Conservation (phyloP, 2,329 filamentous ascomycete genomes). For the Zelopaecilomyces penicillatus region DNA sequence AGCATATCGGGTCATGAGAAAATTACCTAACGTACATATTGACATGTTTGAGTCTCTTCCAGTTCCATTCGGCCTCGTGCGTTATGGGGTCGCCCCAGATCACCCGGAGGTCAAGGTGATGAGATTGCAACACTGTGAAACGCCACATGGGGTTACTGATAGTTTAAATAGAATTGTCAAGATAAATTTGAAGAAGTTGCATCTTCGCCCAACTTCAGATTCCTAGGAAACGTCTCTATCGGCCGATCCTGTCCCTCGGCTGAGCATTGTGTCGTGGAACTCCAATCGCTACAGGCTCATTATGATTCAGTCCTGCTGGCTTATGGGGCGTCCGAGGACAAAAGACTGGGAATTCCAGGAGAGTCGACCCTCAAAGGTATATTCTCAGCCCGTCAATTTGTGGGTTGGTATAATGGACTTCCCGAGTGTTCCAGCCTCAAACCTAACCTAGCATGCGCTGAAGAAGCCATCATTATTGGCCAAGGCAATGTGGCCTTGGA, state of each 20-base stretch:
- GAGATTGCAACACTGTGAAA: too few species aligned
- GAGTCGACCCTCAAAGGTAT: conserved; percentile 66
- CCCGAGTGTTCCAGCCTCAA: conserved; percentile 67
- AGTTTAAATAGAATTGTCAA: conserved; percentile 62
- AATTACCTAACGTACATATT: conserved; percentile 61
- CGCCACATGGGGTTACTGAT: background rate
- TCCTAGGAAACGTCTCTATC: conserved; percentile 81
- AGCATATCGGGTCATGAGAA: conserved; percentile 73
- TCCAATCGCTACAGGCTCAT: conserved; percentile 63
- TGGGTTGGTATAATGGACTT: conserved; percentile 97
- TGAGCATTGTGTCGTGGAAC: conserved; percentile 46
- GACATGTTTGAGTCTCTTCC: conserved; percentile 97
- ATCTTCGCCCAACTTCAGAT: conserved; percentile 71
- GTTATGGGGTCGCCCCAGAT: conserved; percentile 95
- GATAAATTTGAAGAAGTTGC: conserved; percentile 90
- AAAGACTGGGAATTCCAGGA: conserved; percentile 67
- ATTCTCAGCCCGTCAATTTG: conserved; percentile 84
- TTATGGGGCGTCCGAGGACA: conserved; percentile 84
- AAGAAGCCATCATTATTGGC: conserved; percentile 81
- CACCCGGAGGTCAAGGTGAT: conserved; percentile 93
- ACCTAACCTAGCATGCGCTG: conserved; percentile 66
- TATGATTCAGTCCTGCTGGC: conserved; percentile 91
- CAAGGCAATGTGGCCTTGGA: conserved; percentile 96
- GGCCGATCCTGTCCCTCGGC: conserved; percentile 42
- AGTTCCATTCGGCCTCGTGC: conserved; percentile 83